phyloP scores from a whole-genome alignment of 179 eudicot genomes.

The Camellia oleifera region DNA sequence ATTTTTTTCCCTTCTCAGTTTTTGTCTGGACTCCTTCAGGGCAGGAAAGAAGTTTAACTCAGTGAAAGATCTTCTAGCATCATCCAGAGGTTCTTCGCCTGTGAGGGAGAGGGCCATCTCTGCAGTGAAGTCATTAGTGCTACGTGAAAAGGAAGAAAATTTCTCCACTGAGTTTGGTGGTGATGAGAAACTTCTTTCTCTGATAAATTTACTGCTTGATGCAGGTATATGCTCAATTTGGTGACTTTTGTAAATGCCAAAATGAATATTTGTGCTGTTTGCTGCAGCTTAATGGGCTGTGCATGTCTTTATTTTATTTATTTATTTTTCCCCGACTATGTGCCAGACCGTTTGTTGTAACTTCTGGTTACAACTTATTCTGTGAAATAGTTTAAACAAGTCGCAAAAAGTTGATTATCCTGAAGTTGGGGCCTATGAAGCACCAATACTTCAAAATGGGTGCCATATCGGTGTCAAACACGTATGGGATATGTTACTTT shows the following conservation, averaged over 20 bases:
- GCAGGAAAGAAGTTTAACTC: constrained; percentile 61
- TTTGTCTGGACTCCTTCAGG: constrained; percentile 30
- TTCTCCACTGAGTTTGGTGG: constrained; percentile 56
- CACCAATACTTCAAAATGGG: no score
- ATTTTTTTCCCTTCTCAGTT: background rate
- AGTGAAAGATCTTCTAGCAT: constrained; percentile 63
- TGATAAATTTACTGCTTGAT: constrained; percentile 65
- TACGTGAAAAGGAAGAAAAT: constrained; percentile 81
- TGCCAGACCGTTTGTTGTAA: no score
- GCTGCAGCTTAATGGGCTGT: no score
- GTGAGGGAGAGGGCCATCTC: constrained; percentile 86
- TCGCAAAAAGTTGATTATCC: no score
- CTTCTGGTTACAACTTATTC: no score
- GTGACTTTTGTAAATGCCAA: background rate
- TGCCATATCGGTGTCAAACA: no score
- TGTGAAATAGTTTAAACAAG: no score
- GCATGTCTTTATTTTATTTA: no score
- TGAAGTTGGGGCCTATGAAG: no score
- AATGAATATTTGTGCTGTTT: background rate
- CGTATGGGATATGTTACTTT: no score
- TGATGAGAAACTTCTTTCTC: constrained; percentile 55
- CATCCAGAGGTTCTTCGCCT: constrained; percentile 83
- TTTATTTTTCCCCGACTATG: no score
- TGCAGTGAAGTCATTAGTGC: constrained; percentile 75
- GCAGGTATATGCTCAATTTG: constrained; percentile 53